A percentile compares a stretch with the other conserved stretches of the same genome.
phyloP scores from a whole-genome alignment of 2,329 filamentous ascomycete genomes.

The Emergomyces orientalis region DNA sequence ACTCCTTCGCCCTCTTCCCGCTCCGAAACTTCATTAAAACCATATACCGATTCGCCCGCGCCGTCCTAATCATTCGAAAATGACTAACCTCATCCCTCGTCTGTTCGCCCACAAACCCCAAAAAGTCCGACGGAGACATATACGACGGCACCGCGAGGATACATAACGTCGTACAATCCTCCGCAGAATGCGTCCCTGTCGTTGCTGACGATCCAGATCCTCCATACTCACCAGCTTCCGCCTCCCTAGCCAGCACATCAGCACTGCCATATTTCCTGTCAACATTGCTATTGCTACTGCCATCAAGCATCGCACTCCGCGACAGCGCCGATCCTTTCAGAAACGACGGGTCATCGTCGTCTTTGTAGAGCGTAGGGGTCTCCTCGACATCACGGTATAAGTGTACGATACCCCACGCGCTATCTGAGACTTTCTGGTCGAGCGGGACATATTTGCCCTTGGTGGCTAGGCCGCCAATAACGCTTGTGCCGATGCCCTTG shows the following conservation, averaged over 20 bases:
- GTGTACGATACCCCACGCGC: slow-evolving; percentile 89
- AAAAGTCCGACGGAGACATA: slow-evolving; percentile 78
- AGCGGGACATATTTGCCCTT: slow-evolving; percentile 71
- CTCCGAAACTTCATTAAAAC: slow-evolving; percentile 89
- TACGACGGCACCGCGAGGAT: slow-evolving; percentile 93
- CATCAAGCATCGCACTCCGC: slow-evolving; percentile 18
- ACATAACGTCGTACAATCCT: slow-evolving; percentile 77
- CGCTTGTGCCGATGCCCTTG: slow-evolving; percentile 42
- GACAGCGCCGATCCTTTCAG: slow-evolving; percentile 32
- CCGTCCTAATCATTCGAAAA: slow-evolving; percentile 88
- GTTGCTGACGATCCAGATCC: background rate
- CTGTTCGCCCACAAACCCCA: slow-evolving; percentile 82
- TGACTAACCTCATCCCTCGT: slow-evolving; percentile 83
- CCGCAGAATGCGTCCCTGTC: slow-evolving; percentile 16
- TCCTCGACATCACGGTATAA: slow-evolving; percentile 81
- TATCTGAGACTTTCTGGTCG: slow-evolving; percentile 60
- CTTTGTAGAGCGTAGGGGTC: slow-evolving; percentile 47
- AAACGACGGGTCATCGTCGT: slow-evolving; percentile 37
- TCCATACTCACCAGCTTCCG: background rate
- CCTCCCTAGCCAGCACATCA: slow-evolving; percentile 12
- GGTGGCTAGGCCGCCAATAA: slow-evolving; percentile 59
- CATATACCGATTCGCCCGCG: slow-evolving; percentile 81
- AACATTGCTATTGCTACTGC: slow-evolving; percentile 7
- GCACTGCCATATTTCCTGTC: slow-evolving; percentile 13
- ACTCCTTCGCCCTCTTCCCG: slow-evolving; percentile 62